Evolutionary conservation across 129 eudicot species (phyloP).

Genomic region (Sambucus nigra): DNA sequence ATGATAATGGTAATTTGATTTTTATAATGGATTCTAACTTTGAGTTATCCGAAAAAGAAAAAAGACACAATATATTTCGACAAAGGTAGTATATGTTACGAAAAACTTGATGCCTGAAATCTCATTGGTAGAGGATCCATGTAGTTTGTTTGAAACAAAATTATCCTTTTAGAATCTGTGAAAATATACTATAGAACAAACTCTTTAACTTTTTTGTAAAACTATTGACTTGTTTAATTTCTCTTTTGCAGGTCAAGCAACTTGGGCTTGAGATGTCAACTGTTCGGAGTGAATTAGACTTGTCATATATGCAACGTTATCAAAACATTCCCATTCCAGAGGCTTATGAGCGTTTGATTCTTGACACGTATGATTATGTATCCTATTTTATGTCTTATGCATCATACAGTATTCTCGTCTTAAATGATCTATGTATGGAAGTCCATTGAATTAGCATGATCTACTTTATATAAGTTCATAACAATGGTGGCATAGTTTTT

Average conservation of each 20-base stretch:
- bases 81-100: no score
- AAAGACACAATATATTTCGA: no score
- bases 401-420: background rate
- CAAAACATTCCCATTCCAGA: conserved; percentile 73
- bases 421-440: no score
- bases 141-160: no score
- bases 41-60: no score
- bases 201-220: background rate
- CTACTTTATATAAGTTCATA: no score
- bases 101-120: no score
- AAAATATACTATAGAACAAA: background rate
- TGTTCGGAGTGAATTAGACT: conserved; percentile 83
- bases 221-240: background rate
- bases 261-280: conserved; percentile 92
- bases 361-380: conserved; percentile 65
- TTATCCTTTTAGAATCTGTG: background rate
- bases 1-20: no score
- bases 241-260: conserved; percentile 65
- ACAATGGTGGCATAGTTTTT: no score
- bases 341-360: conserved; percentile 94
- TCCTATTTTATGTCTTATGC: background rate
- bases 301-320: conserved; percentile 85
- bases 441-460: no score
- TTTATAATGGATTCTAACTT: no score
- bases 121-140: no score